These are phyloP conservation scores for Neofusicoccum ribis DNA, from an alignment of 2,329 filamentous ascomycete species.

Conservation along the genomic window DNA sequence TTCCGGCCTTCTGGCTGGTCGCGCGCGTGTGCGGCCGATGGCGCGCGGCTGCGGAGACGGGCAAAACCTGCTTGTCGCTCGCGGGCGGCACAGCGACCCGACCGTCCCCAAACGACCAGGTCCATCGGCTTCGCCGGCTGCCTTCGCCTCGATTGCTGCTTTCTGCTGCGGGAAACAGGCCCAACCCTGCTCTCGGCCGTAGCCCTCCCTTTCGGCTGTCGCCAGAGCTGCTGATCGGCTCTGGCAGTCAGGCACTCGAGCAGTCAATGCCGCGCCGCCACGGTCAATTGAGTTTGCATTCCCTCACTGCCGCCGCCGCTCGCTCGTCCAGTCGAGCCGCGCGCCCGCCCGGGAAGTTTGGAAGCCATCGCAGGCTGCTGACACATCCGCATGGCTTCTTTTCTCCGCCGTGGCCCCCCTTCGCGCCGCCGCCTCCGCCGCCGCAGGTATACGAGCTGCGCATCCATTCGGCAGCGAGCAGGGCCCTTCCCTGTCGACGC, in stretches of 20 bases:
- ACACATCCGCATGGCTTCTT: neutral
- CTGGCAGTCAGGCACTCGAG: neutral
- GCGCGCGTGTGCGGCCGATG: no score
- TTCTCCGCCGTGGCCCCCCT: neutral
- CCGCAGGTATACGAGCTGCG: conserved; percentile 9
- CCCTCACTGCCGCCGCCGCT: neutral
- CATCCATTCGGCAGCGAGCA: conserved; percentile 13
- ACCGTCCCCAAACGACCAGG: neutral
- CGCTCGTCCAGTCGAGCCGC: neutral
- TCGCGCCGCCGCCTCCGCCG: neutral
- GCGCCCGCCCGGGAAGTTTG: neutral
- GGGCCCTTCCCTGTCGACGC: neutral
- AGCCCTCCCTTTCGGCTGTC: neutral
- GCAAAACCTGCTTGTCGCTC: conserved; percentile 2
- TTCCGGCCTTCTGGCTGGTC: no score
- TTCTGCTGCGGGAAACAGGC: neutral
- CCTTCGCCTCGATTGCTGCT: conserved; percentile 1
- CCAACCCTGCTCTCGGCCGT: conserved; percentile 9
- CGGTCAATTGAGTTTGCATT: neutral
- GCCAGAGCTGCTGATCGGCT: neutral
- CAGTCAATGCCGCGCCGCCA: neutral
- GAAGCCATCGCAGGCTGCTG: neutral
- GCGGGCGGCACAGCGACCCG: neutral
- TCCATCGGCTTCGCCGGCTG: conserved; percentile 6
- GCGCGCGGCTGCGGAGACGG: no score